Conservation (phyloP, 495 filamentous ascomycete genomes). For the Hypoxylon fragiforme region DNA sequence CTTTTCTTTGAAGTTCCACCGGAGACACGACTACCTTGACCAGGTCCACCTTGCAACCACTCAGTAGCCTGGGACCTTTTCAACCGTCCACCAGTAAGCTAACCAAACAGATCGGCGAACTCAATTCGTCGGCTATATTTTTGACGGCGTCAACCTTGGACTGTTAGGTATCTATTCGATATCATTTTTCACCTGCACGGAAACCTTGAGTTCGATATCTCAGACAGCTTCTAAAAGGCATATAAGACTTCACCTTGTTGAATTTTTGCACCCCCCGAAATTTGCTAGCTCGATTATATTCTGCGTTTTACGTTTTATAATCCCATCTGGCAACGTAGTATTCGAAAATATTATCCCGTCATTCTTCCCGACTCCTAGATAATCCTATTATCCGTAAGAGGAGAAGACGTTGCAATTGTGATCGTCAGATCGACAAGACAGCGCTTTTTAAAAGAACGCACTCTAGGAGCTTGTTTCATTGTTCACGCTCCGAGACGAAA, state of each 20-base stretch:
- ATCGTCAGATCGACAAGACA: conserved; percentile 39
- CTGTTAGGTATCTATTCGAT: conserved; percentile 8
- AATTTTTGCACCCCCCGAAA: not conserved
- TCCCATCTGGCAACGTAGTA: conserved; percentile 15
- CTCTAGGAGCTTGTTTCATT: conserved; percentile 15
- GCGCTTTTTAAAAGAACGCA: too few relatives aligned
- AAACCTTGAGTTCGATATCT: conserved; percentile 10
- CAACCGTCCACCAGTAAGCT: conserved; percentile 8
- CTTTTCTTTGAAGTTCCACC: conserved; percentile 14
- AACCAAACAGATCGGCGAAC: conserved; percentile 20
- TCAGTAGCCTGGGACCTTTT: conserved; percentile 13
- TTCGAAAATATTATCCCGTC: conserved; percentile 17
- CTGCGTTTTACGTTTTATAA: conserved; percentile 7
- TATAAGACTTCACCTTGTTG: too few relatives aligned
- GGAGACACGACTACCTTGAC: conserved; percentile 3
- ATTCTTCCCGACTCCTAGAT: conserved; percentile 2
- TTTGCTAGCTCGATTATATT: conserved; percentile 7
- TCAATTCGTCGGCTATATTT: conserved; percentile 31
- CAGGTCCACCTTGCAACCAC: conserved; percentile 9
- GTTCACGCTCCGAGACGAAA: conserved; percentile 18
- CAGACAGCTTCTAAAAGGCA: too few relatives aligned
- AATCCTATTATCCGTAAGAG: conserved; percentile 7
- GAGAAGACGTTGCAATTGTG: conserved; percentile 30
- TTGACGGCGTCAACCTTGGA: conserved; percentile 14
- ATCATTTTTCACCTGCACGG: conserved; percentile 32